Conservation (phyloP, 176 grass and related monocot genomes). For the Oryza nivara region DNA sequence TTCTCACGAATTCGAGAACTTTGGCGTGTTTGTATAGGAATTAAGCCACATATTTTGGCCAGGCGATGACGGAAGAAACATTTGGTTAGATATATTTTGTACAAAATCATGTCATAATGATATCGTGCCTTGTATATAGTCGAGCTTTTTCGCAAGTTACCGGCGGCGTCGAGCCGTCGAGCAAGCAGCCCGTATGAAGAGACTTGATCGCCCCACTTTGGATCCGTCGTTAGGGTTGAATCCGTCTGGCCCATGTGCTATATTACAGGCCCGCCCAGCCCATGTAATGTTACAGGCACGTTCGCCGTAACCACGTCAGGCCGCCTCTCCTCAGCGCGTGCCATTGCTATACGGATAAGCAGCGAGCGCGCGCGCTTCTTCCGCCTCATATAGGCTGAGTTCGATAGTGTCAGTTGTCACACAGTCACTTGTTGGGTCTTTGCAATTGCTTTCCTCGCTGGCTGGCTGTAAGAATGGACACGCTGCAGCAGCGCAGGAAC, state of each 20-base stretch:
- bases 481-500: slow-evolving; percentile 13
- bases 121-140: not conserved
- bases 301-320: not conserved
- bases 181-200: no score
- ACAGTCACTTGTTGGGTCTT: not conserved
- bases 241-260: no score
- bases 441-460: not conserved
- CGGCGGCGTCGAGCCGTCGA: no score
- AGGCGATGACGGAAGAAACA: not conserved
- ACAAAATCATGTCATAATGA: not conserved
- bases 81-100: slow-evolving; percentile 1
- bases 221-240: no score
- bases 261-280: no score
- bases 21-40: not conserved
- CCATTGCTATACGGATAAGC: not conserved
- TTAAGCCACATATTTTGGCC: not conserved
- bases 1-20: not conserved
- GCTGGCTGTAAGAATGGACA: slow-evolving; percentile 19
- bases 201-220: no score
- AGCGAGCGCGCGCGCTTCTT: not conserved
- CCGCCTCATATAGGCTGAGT: not conserved
- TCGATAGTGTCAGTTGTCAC: not conserved
- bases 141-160: no score
- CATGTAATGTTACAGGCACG: no score
- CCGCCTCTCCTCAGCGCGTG: not conserved